Conservation (phyloP, 768 basidiomycete genomes). For the Hysterangium stoloniferum region DNA sequence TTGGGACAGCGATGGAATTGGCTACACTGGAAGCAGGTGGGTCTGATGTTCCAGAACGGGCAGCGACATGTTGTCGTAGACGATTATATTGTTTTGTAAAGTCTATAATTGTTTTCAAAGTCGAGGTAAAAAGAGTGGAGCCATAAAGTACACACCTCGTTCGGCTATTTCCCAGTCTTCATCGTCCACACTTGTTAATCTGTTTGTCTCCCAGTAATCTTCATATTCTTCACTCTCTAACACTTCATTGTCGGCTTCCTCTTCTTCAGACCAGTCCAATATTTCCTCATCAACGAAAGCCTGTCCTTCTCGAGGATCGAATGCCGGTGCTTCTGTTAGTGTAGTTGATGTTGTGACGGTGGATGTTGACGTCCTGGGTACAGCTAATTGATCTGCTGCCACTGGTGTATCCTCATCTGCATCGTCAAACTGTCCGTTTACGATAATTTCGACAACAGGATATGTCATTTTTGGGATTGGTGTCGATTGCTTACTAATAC, state of each 20-base stretch:
- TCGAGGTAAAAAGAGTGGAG: conserved; percentile 3
- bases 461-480: too few species aligned
- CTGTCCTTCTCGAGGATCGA: conserved; percentile 22
- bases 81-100: conserved; percentile 99
- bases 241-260: conserved; percentile 32
- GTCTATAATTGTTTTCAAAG: conserved; percentile 42
- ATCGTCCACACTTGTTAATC: conserved; percentile 50
- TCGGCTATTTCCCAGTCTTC: conserved; percentile 88
- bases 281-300: conserved; percentile 27
- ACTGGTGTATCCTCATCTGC: too few species aligned
- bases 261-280: conserved; percentile 22
- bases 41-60: conserved; percentile 50
- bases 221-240: too few species aligned
- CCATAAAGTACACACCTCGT: conserved; percentile 52
- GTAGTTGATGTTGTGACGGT: too few species aligned
- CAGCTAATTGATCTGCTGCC: too few species aligned
- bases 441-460: too few species aligned
- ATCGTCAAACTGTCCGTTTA: too few species aligned
- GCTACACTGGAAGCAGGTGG: conserved; percentile 10
- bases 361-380: too few species aligned
- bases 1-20: conserved; percentile 3
- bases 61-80: conserved; percentile 82
- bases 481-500: too few species aligned
- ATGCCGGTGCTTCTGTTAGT: conserved; percentile 8
- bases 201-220: conserved; percentile 46